These are phyloP conservation scores for Cichorium intybus DNA, from an alignment of 140 eudicot genomes.

Conservation along the genomic window DNA sequence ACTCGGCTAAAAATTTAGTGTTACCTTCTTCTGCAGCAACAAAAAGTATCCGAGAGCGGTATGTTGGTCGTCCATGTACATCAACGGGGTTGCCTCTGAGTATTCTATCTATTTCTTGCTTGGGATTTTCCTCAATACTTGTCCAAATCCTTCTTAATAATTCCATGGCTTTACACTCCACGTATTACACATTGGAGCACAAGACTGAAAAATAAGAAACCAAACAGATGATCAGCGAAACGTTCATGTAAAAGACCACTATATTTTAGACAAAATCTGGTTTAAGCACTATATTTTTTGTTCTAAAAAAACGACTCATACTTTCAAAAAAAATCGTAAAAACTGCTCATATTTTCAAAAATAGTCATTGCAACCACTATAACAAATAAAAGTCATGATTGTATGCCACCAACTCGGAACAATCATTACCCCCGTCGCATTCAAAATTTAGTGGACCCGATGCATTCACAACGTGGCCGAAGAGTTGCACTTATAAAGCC, in stretches of 20 bases:
- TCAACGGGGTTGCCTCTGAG: constrained; percentile 6
- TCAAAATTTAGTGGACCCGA: too few relatives aligned
- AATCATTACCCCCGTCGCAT: too few relatives aligned
- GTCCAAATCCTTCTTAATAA: background rate
- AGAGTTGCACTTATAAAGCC: too few relatives aligned
- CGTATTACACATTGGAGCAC: background rate
- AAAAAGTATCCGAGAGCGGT: constrained; percentile 4
- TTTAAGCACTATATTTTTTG: too few relatives aligned
- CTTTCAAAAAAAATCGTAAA: too few relatives aligned
- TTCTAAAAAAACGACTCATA: too few relatives aligned
- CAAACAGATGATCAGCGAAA: too few relatives aligned
- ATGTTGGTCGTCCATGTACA: background rate
- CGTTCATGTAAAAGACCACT: background rate
- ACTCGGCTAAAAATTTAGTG: background rate
- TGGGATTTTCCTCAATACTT: background rate
- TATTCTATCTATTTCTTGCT: background rate
- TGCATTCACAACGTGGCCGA: too few relatives aligned
- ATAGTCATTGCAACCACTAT: too few relatives aligned
- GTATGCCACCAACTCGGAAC: too few relatives aligned
- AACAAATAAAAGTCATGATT: too few relatives aligned
- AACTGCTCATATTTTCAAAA: too few relatives aligned
- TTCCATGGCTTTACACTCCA: background rate
- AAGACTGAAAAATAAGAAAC: background rate
- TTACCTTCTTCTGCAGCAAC: constrained; percentile 18
- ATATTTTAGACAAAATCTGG: background rate